phyloP scores from a whole-genome alignment of 2,329 filamentous ascomycete genomes.

The Alternaria longipes region DNA sequence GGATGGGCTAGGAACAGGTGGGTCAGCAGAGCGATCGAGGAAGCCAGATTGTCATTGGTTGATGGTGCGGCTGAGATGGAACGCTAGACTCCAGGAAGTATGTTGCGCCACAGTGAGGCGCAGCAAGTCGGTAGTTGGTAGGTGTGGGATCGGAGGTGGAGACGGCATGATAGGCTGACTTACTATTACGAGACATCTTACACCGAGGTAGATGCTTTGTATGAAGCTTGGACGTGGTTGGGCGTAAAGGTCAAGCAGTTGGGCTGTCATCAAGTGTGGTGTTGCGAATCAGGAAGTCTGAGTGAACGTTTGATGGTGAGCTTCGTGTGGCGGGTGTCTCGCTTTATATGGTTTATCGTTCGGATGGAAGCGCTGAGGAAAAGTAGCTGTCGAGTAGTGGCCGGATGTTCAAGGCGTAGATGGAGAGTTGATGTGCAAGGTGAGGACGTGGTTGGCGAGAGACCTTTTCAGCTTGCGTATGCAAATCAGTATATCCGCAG shows the following conservation, averaged over 20 bases:
- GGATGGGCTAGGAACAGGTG: slow-evolving; percentile 8
- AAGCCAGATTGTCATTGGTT: background rate
- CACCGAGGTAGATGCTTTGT: background rate
- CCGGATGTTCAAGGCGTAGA: slow-evolving; percentile 12
- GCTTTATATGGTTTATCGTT: background rate
- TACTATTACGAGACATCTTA: slow-evolving; percentile 19
- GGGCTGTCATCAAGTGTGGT: background rate
- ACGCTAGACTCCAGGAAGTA: background rate
- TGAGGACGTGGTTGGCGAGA: slow-evolving; percentile 5
- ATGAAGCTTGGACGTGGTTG: background rate
- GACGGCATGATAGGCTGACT: background rate
- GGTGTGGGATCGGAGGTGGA: background rate
- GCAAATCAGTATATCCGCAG: slow-evolving; percentile 8
- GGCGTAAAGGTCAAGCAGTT: background rate
- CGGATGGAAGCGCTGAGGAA: background rate
- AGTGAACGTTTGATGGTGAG: background rate
- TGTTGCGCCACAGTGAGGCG: background rate
- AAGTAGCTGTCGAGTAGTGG: background rate
- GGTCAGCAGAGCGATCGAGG: slow-evolving; percentile 6
- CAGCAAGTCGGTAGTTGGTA: background rate
- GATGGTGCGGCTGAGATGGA: background rate
- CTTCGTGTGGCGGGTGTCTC: background rate
- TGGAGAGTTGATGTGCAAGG: slow-evolving; percentile 15
- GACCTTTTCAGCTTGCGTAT: slow-evolving; percentile 5
- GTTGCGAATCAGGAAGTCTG: background rate